phyloP scores from a whole-genome alignment of 495 filamentous ascomycete genomes.

The Clohesyomyces aquaticus region DNA sequence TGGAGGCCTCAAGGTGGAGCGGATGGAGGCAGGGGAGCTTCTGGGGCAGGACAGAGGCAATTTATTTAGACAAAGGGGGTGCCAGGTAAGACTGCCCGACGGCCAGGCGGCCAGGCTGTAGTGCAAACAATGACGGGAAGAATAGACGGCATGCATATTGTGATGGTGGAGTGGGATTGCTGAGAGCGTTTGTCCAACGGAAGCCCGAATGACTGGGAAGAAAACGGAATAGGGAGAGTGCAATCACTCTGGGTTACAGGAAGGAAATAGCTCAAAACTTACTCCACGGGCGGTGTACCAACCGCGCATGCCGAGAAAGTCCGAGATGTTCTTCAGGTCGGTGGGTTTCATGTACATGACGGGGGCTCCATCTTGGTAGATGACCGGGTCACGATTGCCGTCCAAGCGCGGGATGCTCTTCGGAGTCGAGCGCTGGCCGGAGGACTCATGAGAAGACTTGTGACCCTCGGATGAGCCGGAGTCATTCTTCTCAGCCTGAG shows the following conservation, averaged over 20 bases:
- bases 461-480: constrained; percentile 20
- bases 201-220: neutral
- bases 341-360: constrained; percentile 17
- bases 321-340: constrained; percentile 41
- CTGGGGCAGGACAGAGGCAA: too few relatives aligned
- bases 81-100: too few relatives aligned
- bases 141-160: too few relatives aligned
- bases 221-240: neutral
- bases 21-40: too few relatives aligned
- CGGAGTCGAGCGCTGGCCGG: constrained; percentile 22
- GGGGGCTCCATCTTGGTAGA: neutral
- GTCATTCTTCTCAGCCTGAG: constrained; percentile 32
- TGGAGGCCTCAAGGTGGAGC: too few relatives aligned
- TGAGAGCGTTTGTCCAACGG: neutral
- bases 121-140: neutral
- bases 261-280: too few relatives aligned
- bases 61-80: too few relatives aligned
- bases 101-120: too few relatives aligned
- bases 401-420: constrained; percentile 41
- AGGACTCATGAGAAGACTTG: constrained; percentile 19
- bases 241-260: too few relatives aligned
- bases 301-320: constrained; percentile 40
- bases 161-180: neutral
- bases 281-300: constrained; percentile 44
- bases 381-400: constrained; percentile 42